These are phyloP conservation scores for Podospora appendiculata DNA, from an alignment of 495 filamentous ascomycete genomes.

Conservation along the genomic window DNA sequence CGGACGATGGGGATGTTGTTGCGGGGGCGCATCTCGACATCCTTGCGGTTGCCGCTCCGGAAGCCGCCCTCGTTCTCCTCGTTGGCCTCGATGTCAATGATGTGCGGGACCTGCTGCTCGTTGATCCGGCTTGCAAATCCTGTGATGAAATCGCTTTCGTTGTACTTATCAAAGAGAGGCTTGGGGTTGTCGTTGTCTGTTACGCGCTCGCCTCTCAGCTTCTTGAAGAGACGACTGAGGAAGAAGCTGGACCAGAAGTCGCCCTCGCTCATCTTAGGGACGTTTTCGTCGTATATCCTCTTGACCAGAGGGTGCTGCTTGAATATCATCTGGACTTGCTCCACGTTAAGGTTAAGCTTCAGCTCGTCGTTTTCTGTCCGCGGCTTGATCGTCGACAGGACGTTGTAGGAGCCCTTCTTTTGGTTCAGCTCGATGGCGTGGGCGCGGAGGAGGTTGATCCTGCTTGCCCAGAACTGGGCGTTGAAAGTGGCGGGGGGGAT, in stretches of 20 bases:
- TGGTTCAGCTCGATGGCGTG: constrained; percentile 86
- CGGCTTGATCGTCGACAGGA: constrained; percentile 82
- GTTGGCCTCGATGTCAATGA: constrained; percentile 88
- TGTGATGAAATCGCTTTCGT: constrained; percentile 57
- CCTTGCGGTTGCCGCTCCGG: constrained; percentile 72
- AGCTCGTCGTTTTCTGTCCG: constrained; percentile 66
- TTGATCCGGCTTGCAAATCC: constrained; percentile 42
- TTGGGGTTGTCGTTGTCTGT: constrained; percentile 66
- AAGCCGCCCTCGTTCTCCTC: constrained; percentile 72
- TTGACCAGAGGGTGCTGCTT: constrained; percentile 86
- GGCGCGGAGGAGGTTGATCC: constrained; percentile 74
- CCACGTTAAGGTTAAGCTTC: constrained; percentile 78
- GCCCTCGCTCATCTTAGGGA: constrained; percentile 70
- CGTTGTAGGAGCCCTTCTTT: constrained; percentile 81
- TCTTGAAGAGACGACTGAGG: constrained; percentile 79
- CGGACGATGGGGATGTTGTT: constrained; percentile 57
- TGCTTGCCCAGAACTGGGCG: constrained; percentile 85
- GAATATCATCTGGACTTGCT: constrained; percentile 90
- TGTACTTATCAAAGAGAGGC: constrained; percentile 74
- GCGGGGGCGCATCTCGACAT: constrained; percentile 75
- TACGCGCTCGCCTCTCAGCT: constrained; percentile 80
- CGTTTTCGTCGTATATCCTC: constrained; percentile 85
- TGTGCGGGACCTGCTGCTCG: constrained; percentile 64
- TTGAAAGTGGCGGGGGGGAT: constrained; percentile 71
- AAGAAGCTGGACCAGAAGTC: constrained; percentile 94